Base-by-base conservation (phyloP, 1,139 yeast species). In the Geotrichum klebahnii region DNA sequence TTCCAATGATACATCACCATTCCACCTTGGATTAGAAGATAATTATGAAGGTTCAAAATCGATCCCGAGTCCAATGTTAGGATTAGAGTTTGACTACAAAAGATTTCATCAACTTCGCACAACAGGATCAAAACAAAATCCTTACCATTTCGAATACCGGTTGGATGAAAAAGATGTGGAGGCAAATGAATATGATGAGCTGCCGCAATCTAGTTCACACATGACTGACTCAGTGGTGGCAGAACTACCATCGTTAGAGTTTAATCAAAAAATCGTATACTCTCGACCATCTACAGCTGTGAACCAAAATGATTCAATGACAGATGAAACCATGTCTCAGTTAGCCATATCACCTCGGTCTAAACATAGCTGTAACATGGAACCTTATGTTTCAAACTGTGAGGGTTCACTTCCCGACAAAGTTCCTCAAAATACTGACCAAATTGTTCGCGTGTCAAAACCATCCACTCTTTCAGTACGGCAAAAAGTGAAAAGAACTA, bases 131-230 rank as follows among this genome's bases (percentile, higher is more conserved):
- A 22, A 32, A 23, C 29, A 22, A 20, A 20, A 32, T 12, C 45
- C 38, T 6, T 42, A 20, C 14, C 12, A n/a, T 10, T 42, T 42
- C 33, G 38, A 42, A 17, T 42, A 42, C 17, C 45, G 37, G n/a
- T 14, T 12, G 5, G 22, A 10, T 22, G 37, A 34, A 34, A 26
- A 26, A 12, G 12, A 12, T 26, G 31, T 26, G 6, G 31, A 26
- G 31, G 12, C 31, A 8, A 12, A 6, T 26, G 31, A 26, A 12
- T 6, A 8, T 26, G 9, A 26, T 26, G 29, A 26, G 10, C 6
- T 8, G 29, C 10, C 9, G 8, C 42, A 10, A 16, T 38, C 31
- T 24, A n/a, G 17, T 3, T 40, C 35, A n/a, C 44, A 31, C 3
- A 38, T 16, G 23, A 26, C 19, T 23, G 20, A 14, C 8, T 4